A percentile compares a stretch with the other conserved stretches of the same genome.
phyloP scores from a whole-genome alignment of 495 filamentous ascomycete species.

The Penicillium canariense region DNA sequence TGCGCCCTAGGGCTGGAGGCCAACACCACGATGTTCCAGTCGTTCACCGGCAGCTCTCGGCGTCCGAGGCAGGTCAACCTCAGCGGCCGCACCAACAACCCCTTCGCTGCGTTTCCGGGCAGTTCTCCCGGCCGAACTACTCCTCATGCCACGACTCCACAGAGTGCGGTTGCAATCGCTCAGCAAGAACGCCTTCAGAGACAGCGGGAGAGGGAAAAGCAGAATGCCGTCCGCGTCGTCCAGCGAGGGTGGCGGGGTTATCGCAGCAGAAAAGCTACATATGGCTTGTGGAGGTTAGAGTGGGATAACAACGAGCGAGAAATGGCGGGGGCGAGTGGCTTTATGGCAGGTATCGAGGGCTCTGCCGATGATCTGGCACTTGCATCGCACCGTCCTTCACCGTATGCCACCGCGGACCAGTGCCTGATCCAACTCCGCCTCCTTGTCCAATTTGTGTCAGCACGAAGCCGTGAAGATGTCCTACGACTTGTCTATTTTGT shows the following conservation, averaged over 20 bases:
- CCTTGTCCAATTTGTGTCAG: slow-evolving; percentile 48
- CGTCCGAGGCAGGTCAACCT: slow-evolving; percentile 90
- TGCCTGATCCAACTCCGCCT: slow-evolving; percentile 48
- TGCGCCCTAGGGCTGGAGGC: slow-evolving; percentile 12
- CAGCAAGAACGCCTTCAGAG: slow-evolving; percentile 78
- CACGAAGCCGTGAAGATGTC: slow-evolving; percentile 35
- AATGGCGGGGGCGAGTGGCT: slow-evolving; percentile 12
- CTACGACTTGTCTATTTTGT: slow-evolving; percentile 46
- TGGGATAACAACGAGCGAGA: slow-evolving; percentile 59
- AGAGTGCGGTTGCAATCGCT: slow-evolving; percentile 77
- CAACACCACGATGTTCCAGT: slow-evolving; percentile 69
- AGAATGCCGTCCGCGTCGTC: slow-evolving; percentile 70
- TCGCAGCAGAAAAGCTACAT: slow-evolving; percentile 57
- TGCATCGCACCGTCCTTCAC: slow-evolving; percentile 20
- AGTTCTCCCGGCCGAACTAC: slow-evolving; percentile 31
- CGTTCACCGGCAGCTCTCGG: slow-evolving; percentile 84
- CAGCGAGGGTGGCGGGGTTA: slow-evolving; percentile 86
- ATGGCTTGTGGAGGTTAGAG: slow-evolving; percentile 55
- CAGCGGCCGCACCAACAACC: slow-evolving; percentile 77
- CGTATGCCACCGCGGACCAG: slow-evolving; percentile 50
- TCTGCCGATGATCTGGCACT: neutral
- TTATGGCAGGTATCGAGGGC: neutral
- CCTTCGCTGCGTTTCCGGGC: slow-evolving; percentile 58
- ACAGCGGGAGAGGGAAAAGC: slow-evolving; percentile 76
- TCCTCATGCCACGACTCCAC: slow-evolving; percentile 55